Conservation (phyloP, 2,329 filamentous ascomycete genomes). For the Pseudogymnoascus sp. region DNA sequence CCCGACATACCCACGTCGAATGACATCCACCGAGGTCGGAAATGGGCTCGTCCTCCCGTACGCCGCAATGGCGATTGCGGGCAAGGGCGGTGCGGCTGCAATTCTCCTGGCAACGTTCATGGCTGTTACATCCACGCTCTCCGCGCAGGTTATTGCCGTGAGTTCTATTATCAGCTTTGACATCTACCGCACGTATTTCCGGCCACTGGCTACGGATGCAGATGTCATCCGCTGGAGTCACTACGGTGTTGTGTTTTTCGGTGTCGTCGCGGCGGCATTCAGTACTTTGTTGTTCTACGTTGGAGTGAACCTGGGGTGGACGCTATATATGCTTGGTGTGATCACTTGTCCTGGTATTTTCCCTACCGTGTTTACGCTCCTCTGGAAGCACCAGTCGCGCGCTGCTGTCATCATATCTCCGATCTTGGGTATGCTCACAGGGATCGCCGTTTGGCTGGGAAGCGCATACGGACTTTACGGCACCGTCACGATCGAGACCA, state of each 20-base stretch:
- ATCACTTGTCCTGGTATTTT: conserved; percentile 46
- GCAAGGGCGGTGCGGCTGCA: conserved; percentile 57
- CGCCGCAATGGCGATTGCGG: conserved; percentile 60
- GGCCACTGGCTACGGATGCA: conserved; percentile 53
- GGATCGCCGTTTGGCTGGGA: conserved; percentile 45
- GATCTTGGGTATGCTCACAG: conserved; percentile 41
- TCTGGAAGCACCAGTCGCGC: conserved; percentile 43
- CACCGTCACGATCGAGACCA: conserved; percentile 39
- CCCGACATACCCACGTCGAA: conserved; percentile 55
- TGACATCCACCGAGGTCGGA: conserved; percentile 63
- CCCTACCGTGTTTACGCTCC: conserved; percentile 43
- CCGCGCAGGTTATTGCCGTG: conserved; percentile 73
- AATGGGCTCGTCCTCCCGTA: conserved; percentile 61
- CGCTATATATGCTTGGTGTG: conserved; percentile 45
- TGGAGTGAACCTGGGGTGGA: conserved; percentile 46
- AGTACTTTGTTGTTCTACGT: conserved; percentile 46
- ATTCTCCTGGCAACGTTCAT: conserved; percentile 67
- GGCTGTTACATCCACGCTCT: conserved; percentile 75
- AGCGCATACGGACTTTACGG: conserved; percentile 39
- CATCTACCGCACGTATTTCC: conserved; percentile 75
- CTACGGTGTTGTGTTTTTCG: conserved; percentile 44
- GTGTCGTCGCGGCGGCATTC: conserved; percentile 42
- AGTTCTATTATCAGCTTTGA: conserved; percentile 81
- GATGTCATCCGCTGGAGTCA: conserved; percentile 46
- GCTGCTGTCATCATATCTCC: conserved; percentile 43